phyloP scores from a whole-genome alignment of 257 asterid species.

The Cordia subcordata region DNA sequence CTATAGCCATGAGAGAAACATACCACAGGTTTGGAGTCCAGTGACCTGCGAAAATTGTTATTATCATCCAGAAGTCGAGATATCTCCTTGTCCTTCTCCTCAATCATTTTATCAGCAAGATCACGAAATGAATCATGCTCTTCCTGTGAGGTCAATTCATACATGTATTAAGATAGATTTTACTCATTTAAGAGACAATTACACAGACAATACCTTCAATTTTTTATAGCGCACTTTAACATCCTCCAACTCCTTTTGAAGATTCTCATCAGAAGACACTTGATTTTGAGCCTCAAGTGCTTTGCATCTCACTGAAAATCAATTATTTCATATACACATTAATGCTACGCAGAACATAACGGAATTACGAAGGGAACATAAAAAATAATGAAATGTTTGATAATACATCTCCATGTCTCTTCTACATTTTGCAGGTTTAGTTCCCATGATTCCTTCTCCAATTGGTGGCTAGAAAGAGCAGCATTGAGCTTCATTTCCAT shows the following conservation, averaged over 20 bases:
- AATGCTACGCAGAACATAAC: conserved; percentile 5
- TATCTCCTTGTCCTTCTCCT: conserved; percentile 89
- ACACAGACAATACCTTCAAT: conserved; percentile 53
- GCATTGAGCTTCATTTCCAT: conserved; percentile 70
- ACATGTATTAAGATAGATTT: conserved; percentile 11
- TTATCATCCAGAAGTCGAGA: conserved; percentile 79
- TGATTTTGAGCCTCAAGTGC: conserved; percentile 58
- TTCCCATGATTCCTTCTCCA: conserved; percentile 85
- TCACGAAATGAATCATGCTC: conserved; percentile 81
- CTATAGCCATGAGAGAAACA: conserved; percentile 20
- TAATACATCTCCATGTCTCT: conserved; percentile 91
- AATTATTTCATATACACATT: background rate
- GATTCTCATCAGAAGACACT: conserved; percentile 40
- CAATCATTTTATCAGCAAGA: conserved; percentile 97
- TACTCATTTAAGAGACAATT: conserved; percentile 14
- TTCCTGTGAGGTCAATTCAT: conserved; percentile 45
- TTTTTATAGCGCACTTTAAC: conserved; percentile 49
- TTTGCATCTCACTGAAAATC: conserved; percentile 70
- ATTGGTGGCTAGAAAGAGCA: conserved; percentile 61
- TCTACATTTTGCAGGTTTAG: conserved; percentile 73
- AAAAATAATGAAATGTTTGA: background rate
- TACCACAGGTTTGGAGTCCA: conserved; percentile 70
- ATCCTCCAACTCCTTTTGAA: conserved; percentile 62
- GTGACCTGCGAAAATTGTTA: conserved; percentile 55
- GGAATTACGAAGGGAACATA: conserved; percentile 14